These are phyloP conservation scores for Lippia alba DNA, from an alignment of 305 asterid genomes.

Conservation along the genomic window DNA sequence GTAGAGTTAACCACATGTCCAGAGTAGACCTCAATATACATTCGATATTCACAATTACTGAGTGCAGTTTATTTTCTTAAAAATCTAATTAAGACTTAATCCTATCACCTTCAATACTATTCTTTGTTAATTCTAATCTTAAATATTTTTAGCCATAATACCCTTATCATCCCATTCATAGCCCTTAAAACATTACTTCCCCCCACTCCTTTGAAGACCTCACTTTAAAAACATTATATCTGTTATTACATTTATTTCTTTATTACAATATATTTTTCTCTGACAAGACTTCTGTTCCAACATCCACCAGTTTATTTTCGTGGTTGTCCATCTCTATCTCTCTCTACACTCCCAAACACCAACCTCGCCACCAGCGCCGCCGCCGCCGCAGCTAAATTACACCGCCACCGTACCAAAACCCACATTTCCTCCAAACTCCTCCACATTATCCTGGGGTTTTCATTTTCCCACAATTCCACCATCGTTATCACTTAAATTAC, in stretches of 20 bases:
- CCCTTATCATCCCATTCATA: constrained; percentile 7
- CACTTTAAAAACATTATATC: background rate
- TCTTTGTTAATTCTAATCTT: too few relatives aligned
- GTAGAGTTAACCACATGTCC: too few relatives aligned
- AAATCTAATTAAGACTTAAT: too few relatives aligned
- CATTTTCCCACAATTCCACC: constrained; percentile 3
- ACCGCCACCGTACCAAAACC: constrained; percentile 11
- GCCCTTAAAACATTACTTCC: background rate
- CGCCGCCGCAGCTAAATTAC: background rate
- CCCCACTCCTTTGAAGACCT: background rate
- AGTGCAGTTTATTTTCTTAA: too few relatives aligned
- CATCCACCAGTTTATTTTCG: constrained; percentile 20
- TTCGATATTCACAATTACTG: too few relatives aligned
- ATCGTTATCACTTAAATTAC: background rate
- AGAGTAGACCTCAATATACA: too few relatives aligned
- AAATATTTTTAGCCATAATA: too few relatives aligned
- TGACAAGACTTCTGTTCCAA: background rate
- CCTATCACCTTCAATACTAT: too few relatives aligned
- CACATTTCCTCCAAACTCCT: constrained; percentile 22
- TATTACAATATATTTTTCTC: constrained; percentile 2
- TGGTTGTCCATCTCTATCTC: constrained; percentile 34
- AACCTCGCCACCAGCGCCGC: constrained; percentile 18
- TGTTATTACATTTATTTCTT: background rate
- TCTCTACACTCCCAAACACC: constrained; percentile 24
- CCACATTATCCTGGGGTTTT: constrained; percentile 20